phyloP scores from a whole-genome alignment of 2,329 filamentous ascomycete species.

The Hypoxylon sp. region DNA sequence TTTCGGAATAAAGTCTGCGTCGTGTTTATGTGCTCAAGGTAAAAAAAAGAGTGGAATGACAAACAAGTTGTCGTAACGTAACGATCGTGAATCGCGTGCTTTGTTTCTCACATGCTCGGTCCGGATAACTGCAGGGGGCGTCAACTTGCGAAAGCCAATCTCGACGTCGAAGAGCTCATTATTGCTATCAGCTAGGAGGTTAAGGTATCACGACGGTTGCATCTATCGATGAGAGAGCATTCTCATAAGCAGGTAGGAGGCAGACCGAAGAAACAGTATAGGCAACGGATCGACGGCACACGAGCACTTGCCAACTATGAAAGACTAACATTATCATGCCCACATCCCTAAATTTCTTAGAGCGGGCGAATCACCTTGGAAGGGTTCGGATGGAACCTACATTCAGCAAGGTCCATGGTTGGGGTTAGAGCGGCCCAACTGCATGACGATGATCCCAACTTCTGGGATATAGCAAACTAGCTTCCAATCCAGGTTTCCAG shows the following conservation, averaged over 20 bases:
- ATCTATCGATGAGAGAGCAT: constrained; percentile 28
- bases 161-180: constrained; percentile 32
- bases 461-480: constrained; percentile 35
- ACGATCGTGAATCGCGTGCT: constrained; percentile 43
- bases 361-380: constrained; percentile 30
- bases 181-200: constrained; percentile 31
- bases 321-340: constrained; percentile 33
- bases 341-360: constrained; percentile 28
- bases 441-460: constrained; percentile 43
- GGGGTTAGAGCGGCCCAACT: constrained; percentile 25
- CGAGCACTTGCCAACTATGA: constrained; percentile 38
- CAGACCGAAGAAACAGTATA: constrained; percentile 24
- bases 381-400: constrained; percentile 7
- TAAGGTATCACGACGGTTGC: constrained; percentile 34
- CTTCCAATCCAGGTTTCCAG: constrained; percentile 31
- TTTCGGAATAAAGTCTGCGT: constrained; percentile 2
- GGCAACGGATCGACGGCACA: constrained; percentile 40
- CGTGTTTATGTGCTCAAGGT: constrained; percentile 20
- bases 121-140: constrained; percentile 31
- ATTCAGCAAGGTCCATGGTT: constrained; percentile 32
- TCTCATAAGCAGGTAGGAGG: constrained; percentile 32
- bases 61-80: constrained; percentile 41
- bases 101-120: constrained; percentile 37
- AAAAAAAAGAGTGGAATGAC: constrained; percentile 39
- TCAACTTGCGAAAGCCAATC: constrained; percentile 39